Evolutionary conservation across 2,329 filamentous ascomycete genomes (phyloP), one percentile per base, ranked within the genome.

Genomic region (Claviceps maximensis): DNA sequence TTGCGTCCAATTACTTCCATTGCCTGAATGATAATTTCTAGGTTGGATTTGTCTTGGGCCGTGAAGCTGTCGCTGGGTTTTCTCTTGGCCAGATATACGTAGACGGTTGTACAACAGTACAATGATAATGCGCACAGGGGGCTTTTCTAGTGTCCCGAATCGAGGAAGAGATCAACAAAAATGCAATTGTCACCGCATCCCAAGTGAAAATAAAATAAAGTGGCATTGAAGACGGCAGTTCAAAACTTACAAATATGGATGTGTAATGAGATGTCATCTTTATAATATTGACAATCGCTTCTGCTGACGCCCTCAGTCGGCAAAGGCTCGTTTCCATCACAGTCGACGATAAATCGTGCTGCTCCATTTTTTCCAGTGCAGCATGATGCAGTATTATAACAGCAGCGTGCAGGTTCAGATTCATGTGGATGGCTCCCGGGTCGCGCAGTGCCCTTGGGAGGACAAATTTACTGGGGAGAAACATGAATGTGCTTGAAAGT

Each of bases 381-480:
- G 88, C 87, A 66, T 94, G 88, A 62, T 96, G 90, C 5, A 96
- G 74, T 64, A 88, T 94, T 51, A 96, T 95, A 9, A 86, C 80
- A 1, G 87, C 85, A 0, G 89, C 89, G 62, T 96, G 90, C 2
- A 96, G 79, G 62, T 87, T 89, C 74, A 96, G 84, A 58, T 95
- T 95, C 50, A 84, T 75, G 63, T 95, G 90, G 0, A 95, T 77
- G 7, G 88, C 81, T 47, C 87, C 83, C 1, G 84, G 76, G 59
- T 95, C 80, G 41, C 77, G 74, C 50, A 87, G 70, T 13, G 84
- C 83, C 27, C 74, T 69, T 0, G 89, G 88, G 25, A 95, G 69
- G 38, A 87, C 80, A 45, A 95, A 76, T 54, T 80, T 74, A 53
- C 84, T 82, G 0, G 91, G 89, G 6, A 96, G 71, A 33, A 85